Conservation (phyloP, 768 basidiomycete genomes). For the Naganishia vishniacii region DNA sequence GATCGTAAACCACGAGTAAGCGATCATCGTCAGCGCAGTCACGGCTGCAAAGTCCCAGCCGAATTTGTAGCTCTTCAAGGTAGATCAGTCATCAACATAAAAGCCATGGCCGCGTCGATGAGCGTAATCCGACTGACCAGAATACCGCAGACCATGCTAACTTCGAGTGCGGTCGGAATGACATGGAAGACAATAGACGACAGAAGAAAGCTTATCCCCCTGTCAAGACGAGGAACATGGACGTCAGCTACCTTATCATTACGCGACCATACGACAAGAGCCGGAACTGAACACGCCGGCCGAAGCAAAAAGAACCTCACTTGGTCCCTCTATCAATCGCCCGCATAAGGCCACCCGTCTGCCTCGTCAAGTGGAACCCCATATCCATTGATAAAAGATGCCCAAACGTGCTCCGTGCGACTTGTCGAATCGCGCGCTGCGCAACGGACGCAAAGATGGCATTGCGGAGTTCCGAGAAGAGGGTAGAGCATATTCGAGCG, state of each 20-base stretch:
- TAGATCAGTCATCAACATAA: no score
- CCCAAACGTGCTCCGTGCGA: slow-evolving; percentile 90
- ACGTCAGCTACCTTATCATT: no score
- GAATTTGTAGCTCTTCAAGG: slow-evolving; percentile 80
- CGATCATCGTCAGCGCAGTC: slow-evolving; percentile 72
- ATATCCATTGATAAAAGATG: slow-evolving; percentile 86
- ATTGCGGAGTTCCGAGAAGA: slow-evolving; percentile 87
- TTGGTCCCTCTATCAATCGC: slow-evolving; percentile 98
- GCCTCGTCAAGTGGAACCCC: slow-evolving; percentile 82
- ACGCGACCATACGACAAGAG: no score
- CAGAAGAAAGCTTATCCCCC: slow-evolving; percentile 91
- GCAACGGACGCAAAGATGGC: slow-evolving; percentile 95
- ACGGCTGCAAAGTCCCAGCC: slow-evolving; percentile 96
- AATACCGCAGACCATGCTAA: slow-evolving; percentile 94
- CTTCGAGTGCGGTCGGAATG: slow-evolving; percentile 90
- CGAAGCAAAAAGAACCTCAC: no score
- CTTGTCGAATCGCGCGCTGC: slow-evolving; percentile 86
- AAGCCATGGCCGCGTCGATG: no score
- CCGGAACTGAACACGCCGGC: no score
- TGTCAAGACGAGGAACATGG: slow-evolving; percentile 44
- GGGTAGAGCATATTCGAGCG: slow-evolving; percentile 79
- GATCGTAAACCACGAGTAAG: slow-evolving; percentile 96
- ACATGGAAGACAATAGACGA: slow-evolving; percentile 92
- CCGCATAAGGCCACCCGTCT: slow-evolving; percentile 90
- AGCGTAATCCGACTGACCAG: slow-evolving; percentile 66